Evolutionary conservation across 2,329 filamentous ascomycete genomes (phyloP), one percentile per base, ranked within the genome.

Genomic region (Botrytis elliptica): DNA sequence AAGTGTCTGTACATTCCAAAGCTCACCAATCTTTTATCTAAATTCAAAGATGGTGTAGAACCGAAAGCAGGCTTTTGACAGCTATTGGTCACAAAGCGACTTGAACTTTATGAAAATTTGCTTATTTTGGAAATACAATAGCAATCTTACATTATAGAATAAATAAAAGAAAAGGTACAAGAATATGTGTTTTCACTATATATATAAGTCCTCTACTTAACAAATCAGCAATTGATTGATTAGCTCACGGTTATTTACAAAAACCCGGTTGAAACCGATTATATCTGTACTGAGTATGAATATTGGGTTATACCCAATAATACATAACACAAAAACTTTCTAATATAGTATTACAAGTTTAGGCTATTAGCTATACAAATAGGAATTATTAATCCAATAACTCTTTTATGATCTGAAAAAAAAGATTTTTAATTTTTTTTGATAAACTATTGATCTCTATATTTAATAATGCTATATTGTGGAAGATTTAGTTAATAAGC

Each of bases 201-300:
- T 20, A 46, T 20, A 0, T 1, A 46, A 46, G 3, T 46, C 0
- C 18, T 1, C 18, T 5, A 0, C 3, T 46, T 46, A 1, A 46
- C 20, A 20, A 1, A 6, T 20, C 2, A 2, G 1, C 1, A 46
- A 46, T 46, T 46, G 6, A 46, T 46, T 8, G 1, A 46, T 20
- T 0, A 46, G 2, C 2, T 46, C 1, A 8, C 0, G 20, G 0
- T 1, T 0, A 46, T 46, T 7, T 46, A 46, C 2, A 46, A 46
- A 1, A 46, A 46, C 6, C 7, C 5, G 7, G 1, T 20, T 5
- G 1, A 46, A 8, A 2, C 3, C 7, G 18, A 46, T 20, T 46
- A 46, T 46, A 20, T 46, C 20, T 0, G 8, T 20, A 46, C 8
- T 46, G 7, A 46, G 4, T 46, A 46, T 3, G 6, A 46, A 46